Base-by-base conservation (phyloP, 192 early-diverging fungal species). In the Podila horticola region DNA sequence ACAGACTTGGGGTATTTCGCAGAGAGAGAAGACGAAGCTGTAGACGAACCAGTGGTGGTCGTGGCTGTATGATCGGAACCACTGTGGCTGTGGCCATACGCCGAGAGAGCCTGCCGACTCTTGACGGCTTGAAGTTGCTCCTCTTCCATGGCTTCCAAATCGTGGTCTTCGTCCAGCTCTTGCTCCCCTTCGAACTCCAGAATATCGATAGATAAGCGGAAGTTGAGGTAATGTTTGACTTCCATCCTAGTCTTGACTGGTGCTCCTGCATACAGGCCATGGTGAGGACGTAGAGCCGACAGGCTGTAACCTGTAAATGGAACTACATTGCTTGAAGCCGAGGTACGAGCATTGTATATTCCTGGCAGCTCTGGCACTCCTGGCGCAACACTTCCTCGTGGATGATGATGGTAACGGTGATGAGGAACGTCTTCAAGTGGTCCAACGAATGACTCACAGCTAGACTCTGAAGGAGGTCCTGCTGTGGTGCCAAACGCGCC, bases 191-290 rank as follows among this genome's bases (percentile, higher is more conserved):
- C 76, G 26, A 62, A 72, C 48, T 79, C 76, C 31, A 79, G 51
- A 59, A 79, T 49, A 28, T 79, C 70, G 34, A 79, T 67, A 4
- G 76, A 79, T 1, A 79, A 51, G 2, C 76, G 69, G 33, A 79
- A 36, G 58, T 52, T 79, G 20, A 79, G 61, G 36, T 79, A 79
- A 24, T 79, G 76, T 30, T 72, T 79, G 15, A 72, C 70, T 20
- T 79, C 76, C 29, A 79, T 79, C 12, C 70, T 64, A 22, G 76
- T 34, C 61, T 34, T 65, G 9, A 24, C 49, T 1, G 70, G 28
- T 28, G 45, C 12, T 11, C 52, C 52, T 26, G 52, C 52, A 19
- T 11, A 48, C 30, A 36, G 24, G 20, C 45, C 36, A n/a, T 69
- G 20, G 17, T 59, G 67, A n/a, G 57, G 34, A 30, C 34, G 57